Evolutionary conservation across 2,329 filamentous ascomycete species (phyloP).

Genomic region (Penicillium sp.): DNA sequence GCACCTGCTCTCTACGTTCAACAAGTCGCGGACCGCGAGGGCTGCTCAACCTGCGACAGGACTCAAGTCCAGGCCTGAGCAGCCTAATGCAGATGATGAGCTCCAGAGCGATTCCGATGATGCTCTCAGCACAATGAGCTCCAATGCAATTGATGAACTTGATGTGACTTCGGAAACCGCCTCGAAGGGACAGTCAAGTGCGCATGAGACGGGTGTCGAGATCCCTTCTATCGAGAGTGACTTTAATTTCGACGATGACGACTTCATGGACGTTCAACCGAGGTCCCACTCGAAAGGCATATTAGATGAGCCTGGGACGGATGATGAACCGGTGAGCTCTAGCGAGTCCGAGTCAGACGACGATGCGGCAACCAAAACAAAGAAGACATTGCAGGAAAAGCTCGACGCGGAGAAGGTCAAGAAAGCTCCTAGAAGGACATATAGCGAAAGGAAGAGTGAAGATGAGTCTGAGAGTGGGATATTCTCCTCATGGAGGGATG

Average conservation of each 20-base stretch:
- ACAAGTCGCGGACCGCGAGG: constrained; percentile 8
- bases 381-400: constrained; percentile 24
- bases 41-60: background rate
- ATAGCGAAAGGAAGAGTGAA: constrained; percentile 13
- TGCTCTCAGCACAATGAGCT: background rate
- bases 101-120: background rate
- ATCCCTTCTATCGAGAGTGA: background rate
- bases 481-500: constrained; percentile 6
- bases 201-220: background rate
- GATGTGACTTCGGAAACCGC: background rate
- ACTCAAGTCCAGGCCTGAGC: background rate
- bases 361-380: constrained; percentile 4
- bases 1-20: constrained; percentile 28
- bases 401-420: constrained; percentile 14
- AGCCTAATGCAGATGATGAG: constrained; percentile 3
- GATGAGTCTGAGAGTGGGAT: constrained; percentile 8
- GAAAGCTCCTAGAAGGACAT: background rate
- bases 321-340: constrained; percentile 37
- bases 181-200: background rate
- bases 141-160: background rate
- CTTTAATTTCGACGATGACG: background rate
- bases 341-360: constrained; percentile 29
- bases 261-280: background rate
- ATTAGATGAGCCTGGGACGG: constrained; percentile 27
- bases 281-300: background rate